phyloP scores from a whole-genome alignment of 768 basidiomycete species.

The Agaricus blazei region DNA sequence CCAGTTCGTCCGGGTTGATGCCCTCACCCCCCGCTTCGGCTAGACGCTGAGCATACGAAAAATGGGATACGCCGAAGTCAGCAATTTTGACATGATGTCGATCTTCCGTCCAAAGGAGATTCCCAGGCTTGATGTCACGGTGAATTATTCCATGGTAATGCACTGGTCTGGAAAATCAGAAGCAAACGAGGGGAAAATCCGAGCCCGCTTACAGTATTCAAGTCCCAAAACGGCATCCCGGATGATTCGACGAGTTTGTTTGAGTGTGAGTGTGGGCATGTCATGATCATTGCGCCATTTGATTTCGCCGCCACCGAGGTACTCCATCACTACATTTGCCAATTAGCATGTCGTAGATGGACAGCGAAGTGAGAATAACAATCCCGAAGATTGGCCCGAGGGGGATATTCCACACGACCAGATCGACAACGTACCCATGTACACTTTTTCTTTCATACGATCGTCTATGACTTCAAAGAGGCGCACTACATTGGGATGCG shows the following conservation, averaged over 20 bases:
- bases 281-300: constrained; percentile 71
- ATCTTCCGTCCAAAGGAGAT: constrained; percentile 87
- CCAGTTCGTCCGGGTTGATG: constrained; percentile 30
- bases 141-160: constrained; percentile 98
- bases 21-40: constrained; percentile 52
- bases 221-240: constrained; percentile 92
- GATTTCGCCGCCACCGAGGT: constrained; percentile 91
- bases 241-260: constrained; percentile 82
- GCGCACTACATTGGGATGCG: constrained; percentile 84
- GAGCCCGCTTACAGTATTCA: constrained; percentile 75
- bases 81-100: constrained; percentile 91
- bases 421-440: constrained; percentile 68
- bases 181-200: constrained; percentile 11
- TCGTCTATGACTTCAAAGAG: constrained; percentile 96
- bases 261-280: constrained; percentile 74
- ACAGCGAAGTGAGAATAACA: background rate
- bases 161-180: constrained; percentile 44
- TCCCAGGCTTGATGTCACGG: constrained; percentile 98
- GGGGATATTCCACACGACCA: background rate
- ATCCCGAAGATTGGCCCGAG: constrained; percentile 4
- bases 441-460: constrained; percentile 79
- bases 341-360: constrained; percentile 4
- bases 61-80: constrained; percentile 97
- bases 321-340: constrained; percentile 78
- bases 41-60: constrained; percentile 83